Percentiles rank a stretch among this genome's conserved stretches.
Evolutionary conservation across 192 early-diverging fungal genomes (phyloP).

Genomic region (Podila minutissima): DNA sequence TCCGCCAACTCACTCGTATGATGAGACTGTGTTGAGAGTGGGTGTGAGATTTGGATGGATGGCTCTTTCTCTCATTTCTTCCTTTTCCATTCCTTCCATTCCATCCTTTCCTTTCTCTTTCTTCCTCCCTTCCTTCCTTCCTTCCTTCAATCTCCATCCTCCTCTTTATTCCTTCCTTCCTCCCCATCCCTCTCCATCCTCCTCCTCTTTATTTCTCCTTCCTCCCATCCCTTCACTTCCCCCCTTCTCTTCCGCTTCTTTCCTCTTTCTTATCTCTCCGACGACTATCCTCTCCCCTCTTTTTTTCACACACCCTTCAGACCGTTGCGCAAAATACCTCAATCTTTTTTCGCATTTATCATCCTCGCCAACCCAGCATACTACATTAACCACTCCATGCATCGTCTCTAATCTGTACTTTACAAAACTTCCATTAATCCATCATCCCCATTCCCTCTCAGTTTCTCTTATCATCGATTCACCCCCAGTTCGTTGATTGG

Average conservation of each 20-base stretch:
- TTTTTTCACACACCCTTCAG: not conserved
- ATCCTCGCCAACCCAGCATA: not conserved
- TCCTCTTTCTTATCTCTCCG: not conserved
- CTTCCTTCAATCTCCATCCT: not conserved
- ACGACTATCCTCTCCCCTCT: not conserved
- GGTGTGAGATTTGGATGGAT: too few species aligned
- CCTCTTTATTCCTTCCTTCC: not conserved
- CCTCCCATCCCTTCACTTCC: not conserved
- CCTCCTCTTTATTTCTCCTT: not conserved
- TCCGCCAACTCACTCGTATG: too few species aligned
- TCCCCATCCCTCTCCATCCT: not conserved
- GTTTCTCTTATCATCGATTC: not conserved
- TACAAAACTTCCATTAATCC: not conserved
- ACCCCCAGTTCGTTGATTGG: not conserved
- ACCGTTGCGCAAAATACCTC: too few species aligned
- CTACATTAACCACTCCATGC: not conserved
- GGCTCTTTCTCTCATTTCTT: not conserved
- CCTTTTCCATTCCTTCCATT: not conserved
- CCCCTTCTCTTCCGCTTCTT: not conserved
- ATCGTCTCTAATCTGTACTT: too few species aligned
- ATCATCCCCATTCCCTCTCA: not conserved
- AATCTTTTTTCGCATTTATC: not conserved
- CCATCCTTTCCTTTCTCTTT: not conserved
- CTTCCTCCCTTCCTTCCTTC: not conserved
- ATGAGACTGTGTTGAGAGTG: too few species aligned